A percentile compares a stretch with the other conserved stretches of the same genome.
Evolutionary conservation across 208 protist species (phyloP).

Genomic region (Acanthamoeba sp.): DNA sequence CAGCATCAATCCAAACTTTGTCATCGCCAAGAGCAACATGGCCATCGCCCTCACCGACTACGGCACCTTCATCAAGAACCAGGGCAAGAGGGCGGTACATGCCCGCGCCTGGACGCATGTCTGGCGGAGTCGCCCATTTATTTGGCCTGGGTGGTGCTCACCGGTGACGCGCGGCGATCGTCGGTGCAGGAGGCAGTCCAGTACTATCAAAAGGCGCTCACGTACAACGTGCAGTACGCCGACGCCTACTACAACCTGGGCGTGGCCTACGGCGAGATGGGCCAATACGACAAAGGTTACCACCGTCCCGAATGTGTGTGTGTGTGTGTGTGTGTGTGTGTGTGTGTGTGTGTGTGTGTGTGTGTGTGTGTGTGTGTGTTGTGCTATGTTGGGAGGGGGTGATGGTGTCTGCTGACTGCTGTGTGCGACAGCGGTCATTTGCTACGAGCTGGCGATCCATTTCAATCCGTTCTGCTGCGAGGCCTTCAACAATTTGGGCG

Average conservation of each 20-base stretch:
- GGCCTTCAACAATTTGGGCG: constrained; percentile 86
- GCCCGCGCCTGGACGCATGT: too few species aligned
- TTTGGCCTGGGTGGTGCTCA: not conserved
- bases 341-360: too few species aligned
- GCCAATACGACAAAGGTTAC: constrained; percentile 71
- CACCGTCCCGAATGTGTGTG: too few species aligned
- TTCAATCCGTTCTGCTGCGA: constrained; percentile 83
- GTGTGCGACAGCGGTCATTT: not conserved
- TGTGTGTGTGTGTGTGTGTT: too few species aligned
- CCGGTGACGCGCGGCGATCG: not conserved
- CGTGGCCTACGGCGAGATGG: constrained; percentile 78
- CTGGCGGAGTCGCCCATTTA: too few species aligned
- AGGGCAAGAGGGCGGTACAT: constrained; percentile 54
- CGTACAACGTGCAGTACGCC: constrained; percentile 78
- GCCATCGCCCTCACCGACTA: constrained; percentile 82
- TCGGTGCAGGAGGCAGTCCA: not conserved
- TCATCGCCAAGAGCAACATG: constrained; percentile 76
- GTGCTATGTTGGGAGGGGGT: too few species aligned
- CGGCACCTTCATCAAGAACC: constrained; percentile 79
- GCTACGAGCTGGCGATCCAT: constrained; percentile 84
- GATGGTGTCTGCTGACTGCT: not conserved
- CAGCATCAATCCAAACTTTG: constrained; percentile 79
- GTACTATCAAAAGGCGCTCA: constrained; percentile 82
- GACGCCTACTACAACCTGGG: constrained; percentile 87
- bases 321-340: too few species aligned